Percentiles rank a stretch among this genome's conserved stretches.
Evolutionary conservation across 306 rosid genomes (phyloP).

Genomic region (Cercis canadensis): DNA sequence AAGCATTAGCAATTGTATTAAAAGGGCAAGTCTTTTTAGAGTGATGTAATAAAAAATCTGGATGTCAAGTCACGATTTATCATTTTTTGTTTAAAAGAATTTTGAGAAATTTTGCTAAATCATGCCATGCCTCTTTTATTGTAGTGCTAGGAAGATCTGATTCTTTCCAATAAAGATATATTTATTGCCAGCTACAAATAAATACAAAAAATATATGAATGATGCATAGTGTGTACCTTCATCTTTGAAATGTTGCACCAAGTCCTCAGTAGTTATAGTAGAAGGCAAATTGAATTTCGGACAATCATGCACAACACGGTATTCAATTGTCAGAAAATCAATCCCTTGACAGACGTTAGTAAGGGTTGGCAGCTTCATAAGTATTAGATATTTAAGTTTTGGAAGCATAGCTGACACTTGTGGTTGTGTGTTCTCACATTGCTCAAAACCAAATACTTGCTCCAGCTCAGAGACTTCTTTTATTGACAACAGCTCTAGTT

Average conservation of each 20-base stretch:
- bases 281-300: conserved; percentile 31
- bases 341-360: not conserved
- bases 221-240: too few relatives aligned
- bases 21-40: too few relatives aligned
- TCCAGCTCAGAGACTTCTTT: not conserved
- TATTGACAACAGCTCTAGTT: conserved; percentile 1
- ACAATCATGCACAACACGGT: conserved; percentile 11
- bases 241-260: too few relatives aligned
- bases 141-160: too few relatives aligned
- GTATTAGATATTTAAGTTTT: conserved; percentile 4
- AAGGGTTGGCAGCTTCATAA: not conserved
- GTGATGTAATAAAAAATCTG: too few relatives aligned
- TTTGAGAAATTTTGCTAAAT: too few relatives aligned
- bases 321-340: not conserved
- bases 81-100: not conserved
- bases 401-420: conserved; percentile 12
- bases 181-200: too few relatives aligned
- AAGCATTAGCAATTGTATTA: too few relatives aligned
- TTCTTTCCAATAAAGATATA: too few relatives aligned
- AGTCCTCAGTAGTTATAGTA: not conserved
- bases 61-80: too few relatives aligned
- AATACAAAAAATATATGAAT: too few relatives aligned
- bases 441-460: not conserved
- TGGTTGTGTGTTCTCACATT: not conserved
- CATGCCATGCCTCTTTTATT: too few relatives aligned